A percentile compares a stretch with the other conserved stretches of the same genome.
These are phyloP conservation scores for Bonnemaisonia californica DNA, from an alignment of 31 red algal species.

Conservation along the genomic window DNA sequence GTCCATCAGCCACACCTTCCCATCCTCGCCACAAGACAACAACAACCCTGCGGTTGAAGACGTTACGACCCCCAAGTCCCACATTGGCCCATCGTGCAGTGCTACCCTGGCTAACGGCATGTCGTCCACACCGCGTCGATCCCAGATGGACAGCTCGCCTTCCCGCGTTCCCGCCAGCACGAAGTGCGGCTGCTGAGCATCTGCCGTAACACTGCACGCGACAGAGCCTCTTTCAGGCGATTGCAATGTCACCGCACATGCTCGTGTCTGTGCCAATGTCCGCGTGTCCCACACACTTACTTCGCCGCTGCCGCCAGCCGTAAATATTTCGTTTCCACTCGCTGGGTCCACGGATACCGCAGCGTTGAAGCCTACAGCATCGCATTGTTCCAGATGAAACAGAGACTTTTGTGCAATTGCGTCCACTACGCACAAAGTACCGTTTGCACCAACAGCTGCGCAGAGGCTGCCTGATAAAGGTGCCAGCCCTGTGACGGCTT, in stretches of 20 bases:
- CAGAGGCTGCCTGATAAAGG: not conserved
- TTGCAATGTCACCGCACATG: not conserved
- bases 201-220: slow-evolving; percentile 37
- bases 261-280: not conserved
- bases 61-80: slow-evolving; percentile 60
- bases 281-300: slow-evolving; percentile 32
- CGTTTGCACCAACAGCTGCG: not conserved
- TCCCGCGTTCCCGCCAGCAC: slow-evolving; percentile 58
- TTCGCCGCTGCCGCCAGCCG: slow-evolving; percentile 7
- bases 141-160: slow-evolving; percentile 63
- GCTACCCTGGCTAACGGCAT: slow-evolving; percentile 44
- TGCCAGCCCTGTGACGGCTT: slow-evolving; percentile 26
- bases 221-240: slow-evolving; percentile 21
- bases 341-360: slow-evolving; percentile 25
- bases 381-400: not conserved
- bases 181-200: slow-evolving; percentile 59
- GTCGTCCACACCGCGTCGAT: slow-evolving; percentile 37
- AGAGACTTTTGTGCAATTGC: not conserved
- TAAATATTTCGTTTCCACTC: slow-evolving; percentile 20
- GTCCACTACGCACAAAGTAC: not conserved
- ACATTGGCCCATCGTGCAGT: slow-evolving; percentile 52
- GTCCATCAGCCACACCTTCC: slow-evolving; percentile 52
- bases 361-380: slow-evolving; percentile 15
- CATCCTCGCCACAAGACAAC: slow-evolving; percentile 64
- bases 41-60: slow-evolving; percentile 46